Evolutionary conservation across 2,329 filamentous ascomycete species (phyloP), one percentile per base, ranked within the genome.

Genomic region (Pochonia chlamydosporia): DNA sequence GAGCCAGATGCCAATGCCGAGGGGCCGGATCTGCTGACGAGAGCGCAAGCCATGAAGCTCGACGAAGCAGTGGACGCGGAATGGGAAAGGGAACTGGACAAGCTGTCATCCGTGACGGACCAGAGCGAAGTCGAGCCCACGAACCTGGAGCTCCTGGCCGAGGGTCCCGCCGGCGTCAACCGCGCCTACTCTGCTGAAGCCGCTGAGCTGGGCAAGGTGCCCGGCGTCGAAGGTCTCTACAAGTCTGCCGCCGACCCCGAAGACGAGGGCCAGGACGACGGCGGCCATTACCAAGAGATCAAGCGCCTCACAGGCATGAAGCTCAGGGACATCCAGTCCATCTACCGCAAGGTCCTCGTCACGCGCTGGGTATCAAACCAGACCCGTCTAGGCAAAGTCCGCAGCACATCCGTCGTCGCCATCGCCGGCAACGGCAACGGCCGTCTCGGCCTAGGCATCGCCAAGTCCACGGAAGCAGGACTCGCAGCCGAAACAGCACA

Each of bases 331-430:
- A 75, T 84, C 55, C 54, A 75, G 40, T 55, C 61, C 5, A 63
- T 95, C 49, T 74, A 79, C 49, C 71, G 79, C 54, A 96, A 95
- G 76, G 74, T 78, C 41, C 70, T 99, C 40, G 86, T 95, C 40
- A 62, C 63, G 4, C 87, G 92, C 60, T 68, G 70, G 35, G 93
- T 99, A 49, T 75, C 81, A 54, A 97, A 99, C 70, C 92, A 97
- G 76, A 97, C 93, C 20, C 87, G 92, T 73, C 82, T 99, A 69
- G 93, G 93, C 63, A 99, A 97, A 76, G 85, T 99, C 50, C 77
- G 78, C 56, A 88, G 85, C 65, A 59, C 76, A 35, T 95, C 92
- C 59, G 76, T 82, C 57, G 71, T 97, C 51, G 83, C 83, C 35
- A 83, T 96, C 56, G 91, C 90, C 5, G 93, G 93, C 44, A 95